Percentiles rank a stretch among this genome's conserved stretches.
Evolutionary conservation across 202 grass and related monocot genomes (phyloP).

Genomic region (Musa balbisiana): DNA sequence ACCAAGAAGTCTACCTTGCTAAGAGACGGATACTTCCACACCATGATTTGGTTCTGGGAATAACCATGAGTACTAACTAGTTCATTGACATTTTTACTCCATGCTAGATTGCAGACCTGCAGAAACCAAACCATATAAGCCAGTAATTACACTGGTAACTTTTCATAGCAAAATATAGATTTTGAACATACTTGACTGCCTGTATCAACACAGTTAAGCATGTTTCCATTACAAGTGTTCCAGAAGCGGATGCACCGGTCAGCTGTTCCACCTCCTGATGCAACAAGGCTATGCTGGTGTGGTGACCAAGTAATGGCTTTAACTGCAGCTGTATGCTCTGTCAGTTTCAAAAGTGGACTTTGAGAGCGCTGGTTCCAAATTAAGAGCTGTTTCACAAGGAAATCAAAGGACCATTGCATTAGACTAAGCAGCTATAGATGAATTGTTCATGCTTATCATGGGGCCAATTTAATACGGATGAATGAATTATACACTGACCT

Average conservation of each 20-base stretch:
- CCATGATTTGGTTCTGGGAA: conserved; percentile 97
- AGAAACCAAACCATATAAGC: neutral
- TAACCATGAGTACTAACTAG: conserved; percentile 95
- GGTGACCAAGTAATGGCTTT: conserved; percentile 98
- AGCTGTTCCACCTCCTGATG: conserved; percentile 87
- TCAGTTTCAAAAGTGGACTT: conserved; percentile 55
- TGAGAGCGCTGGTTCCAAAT: conserved; percentile 95
- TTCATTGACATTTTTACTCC: conserved; percentile 96
- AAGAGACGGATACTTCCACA: conserved; percentile 97
- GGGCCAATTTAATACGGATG: too few species aligned
- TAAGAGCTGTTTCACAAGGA: conserved; percentile 39
- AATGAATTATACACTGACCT: conserved; percentile 16
- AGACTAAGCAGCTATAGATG: neutral
- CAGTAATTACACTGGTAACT: neutral
- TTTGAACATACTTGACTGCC: conserved; percentile 58
- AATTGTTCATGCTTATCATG: neutral
- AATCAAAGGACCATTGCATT: neutral
- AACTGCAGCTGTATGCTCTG: conserved; percentile 81
- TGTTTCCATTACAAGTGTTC: conserved; percentile 76
- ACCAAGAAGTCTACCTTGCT: conserved; percentile 47
- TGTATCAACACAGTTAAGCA: conserved; percentile 83
- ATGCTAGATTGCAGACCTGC: conserved; percentile 93
- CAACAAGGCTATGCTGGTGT: conserved; percentile 77
- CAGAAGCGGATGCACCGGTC: conserved; percentile 92
- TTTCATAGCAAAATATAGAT: neutral